Base-by-base conservation (phyloP, 306 rosid genomes). In the Malus fusca region DNA sequence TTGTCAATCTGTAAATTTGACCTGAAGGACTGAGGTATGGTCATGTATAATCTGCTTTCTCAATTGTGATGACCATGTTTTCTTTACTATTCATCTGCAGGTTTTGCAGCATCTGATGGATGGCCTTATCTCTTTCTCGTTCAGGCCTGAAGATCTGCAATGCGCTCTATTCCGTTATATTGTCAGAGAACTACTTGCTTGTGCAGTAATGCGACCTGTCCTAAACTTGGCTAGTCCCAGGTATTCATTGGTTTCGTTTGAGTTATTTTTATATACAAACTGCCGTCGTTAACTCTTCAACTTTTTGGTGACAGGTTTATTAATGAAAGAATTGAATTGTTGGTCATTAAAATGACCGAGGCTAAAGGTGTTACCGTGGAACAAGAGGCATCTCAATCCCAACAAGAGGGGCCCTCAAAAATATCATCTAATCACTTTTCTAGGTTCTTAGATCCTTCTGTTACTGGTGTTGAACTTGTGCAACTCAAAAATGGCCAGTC, bases 101-200 rank as follows among this genome's bases (percentile, higher is more conserved):
- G 97, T 96, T 78, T 88, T 96, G 86, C 99, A 96, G 85, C 96
- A 96, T 87, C 75, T 96, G 82, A 85, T 89, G 92, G 90, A 78
- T 76, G 97, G 97, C 80, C 98, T 96, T 66, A 89, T 96, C 82
- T 87, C 91, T 55, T 85, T 82, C 72, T 88, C 93, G 5, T 85
- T 89, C 85, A 92, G 85, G 89, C 86, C 85, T 60, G 98, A 87
- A 84, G 98, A 96, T 80, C 85, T 96, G 87, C 89, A 85, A 75
- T 96, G 99, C 85, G 78, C 88, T 84, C 88, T 85, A 89, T 96
- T 96, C 56, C 96, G 94, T 70, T 92, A 70, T 80, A 82, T 86
- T 44, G 87, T 75, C n/a, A 90, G 97, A 88, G 98, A 96, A 88
- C 98, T 96, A 84, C 92, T 96, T 77, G 93, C 99, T 78, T 89